Evolutionary conservation across 1,284 basidiomycete genomes (phyloP), one percentile per base, ranked within the genome.

Genomic region (Austroboletus olivaceoglutinosus): DNA sequence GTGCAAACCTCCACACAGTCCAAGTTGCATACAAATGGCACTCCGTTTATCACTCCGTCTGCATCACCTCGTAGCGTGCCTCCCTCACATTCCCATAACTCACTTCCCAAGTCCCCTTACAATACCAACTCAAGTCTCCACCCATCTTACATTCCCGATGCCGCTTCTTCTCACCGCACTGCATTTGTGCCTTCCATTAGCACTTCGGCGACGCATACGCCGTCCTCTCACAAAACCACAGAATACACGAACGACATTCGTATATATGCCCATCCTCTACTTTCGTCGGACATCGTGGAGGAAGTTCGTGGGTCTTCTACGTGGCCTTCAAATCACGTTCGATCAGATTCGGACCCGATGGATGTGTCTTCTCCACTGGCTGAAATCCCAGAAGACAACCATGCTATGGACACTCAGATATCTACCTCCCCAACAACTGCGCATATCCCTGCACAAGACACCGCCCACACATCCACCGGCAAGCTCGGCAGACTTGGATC

Each of bases 261-360:
- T 37, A 65, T 64, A 45, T 61, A 68, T 44, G 52, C 62, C 29
- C 66, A 69, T 27, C 53, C 62, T 29, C 56, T 57, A 12, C 50
- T 60, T 50, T 58, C 61, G 16, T 67, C 74, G 43, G 63, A 68
- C 38, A 64, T 70, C 27, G 64, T 71, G 42, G 75, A 76, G 58
- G 73, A 76, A 55, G 65, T 62, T 44, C 73, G 71, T 19, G 55
- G 57, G 41, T 48, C 70, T 44, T 53, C 60, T 30, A 47, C 64
- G 31, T 66, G 68, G 65, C 53, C 62, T 9, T 56, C 57, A 16
- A 63, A 62, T 38, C 65, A 67, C 44, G 50, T 63, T 65, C 55
- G 70, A 58, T 48, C 53, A 19, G 82, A 83, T 59, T 80, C 82
- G 64, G 79, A 83, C 43, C 68, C 57, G 48, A 89, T 88, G 83